Percentiles rank a stretch among this genome's conserved stretches.
These are phyloP conservation scores for Yarrowia sp. DNA, from an alignment of 805 yeast genomes.

Conservation along the genomic window DNA sequence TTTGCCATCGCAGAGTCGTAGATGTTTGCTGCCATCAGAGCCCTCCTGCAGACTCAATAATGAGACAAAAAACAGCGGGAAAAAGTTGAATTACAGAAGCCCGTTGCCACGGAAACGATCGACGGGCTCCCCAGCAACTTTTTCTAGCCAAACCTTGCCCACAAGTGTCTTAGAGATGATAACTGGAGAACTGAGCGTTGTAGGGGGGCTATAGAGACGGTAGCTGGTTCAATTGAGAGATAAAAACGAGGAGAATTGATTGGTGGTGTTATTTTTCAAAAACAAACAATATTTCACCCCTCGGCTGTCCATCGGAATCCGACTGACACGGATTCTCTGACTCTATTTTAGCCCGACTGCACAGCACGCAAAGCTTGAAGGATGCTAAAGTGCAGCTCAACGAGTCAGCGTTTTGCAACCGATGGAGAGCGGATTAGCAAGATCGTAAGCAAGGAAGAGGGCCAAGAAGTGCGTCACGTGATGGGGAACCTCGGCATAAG, in stretches of 20 bases:
- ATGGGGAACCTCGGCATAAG: background rate
- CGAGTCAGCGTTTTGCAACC: constrained; percentile 11
- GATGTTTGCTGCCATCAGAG: background rate
- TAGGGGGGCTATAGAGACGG: background rate
- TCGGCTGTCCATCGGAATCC: background rate
- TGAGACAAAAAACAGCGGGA: background rate
- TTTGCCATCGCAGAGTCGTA: too few relatives aligned
- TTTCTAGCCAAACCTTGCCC: background rate
- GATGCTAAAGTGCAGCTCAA: constrained; percentile 1
- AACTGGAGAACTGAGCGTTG: background rate
- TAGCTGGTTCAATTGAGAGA: background rate
- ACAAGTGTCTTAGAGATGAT: background rate
- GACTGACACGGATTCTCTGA: background rate
- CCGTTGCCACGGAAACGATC: constrained; percentile 27
- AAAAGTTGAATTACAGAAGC: background rate
- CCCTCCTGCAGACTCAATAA: background rate
- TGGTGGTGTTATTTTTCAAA: too few relatives aligned
- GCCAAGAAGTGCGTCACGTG: background rate
- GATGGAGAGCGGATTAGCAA: constrained; percentile 1
- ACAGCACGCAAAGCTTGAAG: background rate
- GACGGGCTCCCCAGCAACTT: constrained; percentile 14
- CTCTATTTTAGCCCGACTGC: background rate
- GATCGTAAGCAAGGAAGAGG: background rate
- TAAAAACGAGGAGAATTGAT: too few relatives aligned
- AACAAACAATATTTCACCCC: too few relatives aligned